These are phyloP conservation scores for Vanrija sp. DNA, from an alignment of 1,284 basidiomycete species.

Conservation along the genomic window DNA sequence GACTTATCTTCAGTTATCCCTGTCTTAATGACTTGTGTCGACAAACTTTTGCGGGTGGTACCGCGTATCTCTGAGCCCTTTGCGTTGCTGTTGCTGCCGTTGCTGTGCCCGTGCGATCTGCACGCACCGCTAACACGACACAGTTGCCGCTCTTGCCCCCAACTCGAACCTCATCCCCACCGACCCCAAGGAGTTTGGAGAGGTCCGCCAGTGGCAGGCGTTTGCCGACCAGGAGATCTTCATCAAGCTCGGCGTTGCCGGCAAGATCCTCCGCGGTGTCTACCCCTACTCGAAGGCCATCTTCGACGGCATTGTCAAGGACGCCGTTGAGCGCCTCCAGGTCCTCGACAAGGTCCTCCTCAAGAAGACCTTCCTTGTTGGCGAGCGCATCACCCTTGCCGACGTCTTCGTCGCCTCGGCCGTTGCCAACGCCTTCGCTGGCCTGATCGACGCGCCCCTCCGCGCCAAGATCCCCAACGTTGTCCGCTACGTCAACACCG, in stretches of 20 bases:
- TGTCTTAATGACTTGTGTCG: constrained; percentile 63
- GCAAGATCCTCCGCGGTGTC: constrained; percentile 48
- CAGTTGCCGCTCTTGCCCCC: constrained; percentile 69
- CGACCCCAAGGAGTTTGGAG: constrained; percentile 57
- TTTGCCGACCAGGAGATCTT: constrained; percentile 60
- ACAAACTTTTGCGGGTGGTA: constrained; percentile 55
- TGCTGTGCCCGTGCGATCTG: not conserved
- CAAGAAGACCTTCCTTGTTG: constrained; percentile 82
- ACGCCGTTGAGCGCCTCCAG: constrained; percentile 29
- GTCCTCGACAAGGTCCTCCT: constrained; percentile 68
- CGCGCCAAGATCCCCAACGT: constrained; percentile 71
- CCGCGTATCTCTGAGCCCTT: constrained; percentile 48
- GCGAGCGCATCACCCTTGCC: constrained; percentile 89
- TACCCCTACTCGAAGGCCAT: constrained; percentile 62
- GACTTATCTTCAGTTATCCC: constrained; percentile 57
- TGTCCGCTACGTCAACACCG: constrained; percentile 70
- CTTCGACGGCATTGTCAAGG: constrained; percentile 33
- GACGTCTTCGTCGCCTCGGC: constrained; percentile 69
- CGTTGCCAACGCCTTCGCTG: constrained; percentile 54
- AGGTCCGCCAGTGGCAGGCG: constrained; percentile 65
- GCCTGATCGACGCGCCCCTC: constrained; percentile 60
- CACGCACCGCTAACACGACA: not conserved
- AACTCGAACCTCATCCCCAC: constrained; percentile 63
- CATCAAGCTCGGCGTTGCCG: constrained; percentile 45
- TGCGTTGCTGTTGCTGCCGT: constrained; percentile 3